These are phyloP conservation scores for Naumovozyma dairenensis DNA, from an alignment of 805 yeast genomes.

Conservation along the genomic window DNA sequence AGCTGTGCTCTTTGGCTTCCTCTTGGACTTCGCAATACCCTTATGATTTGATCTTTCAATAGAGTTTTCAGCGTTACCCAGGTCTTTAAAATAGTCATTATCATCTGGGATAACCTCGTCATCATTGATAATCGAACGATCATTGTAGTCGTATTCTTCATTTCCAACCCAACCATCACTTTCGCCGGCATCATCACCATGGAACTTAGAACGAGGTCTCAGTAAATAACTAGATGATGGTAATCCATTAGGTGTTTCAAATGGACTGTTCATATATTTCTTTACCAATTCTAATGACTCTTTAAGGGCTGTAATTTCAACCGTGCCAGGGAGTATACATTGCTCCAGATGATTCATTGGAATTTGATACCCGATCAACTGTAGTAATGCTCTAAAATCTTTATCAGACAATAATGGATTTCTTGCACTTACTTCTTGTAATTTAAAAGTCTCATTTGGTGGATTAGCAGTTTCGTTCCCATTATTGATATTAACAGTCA, in stretches of 20 bases:
- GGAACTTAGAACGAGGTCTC: constrained; percentile 7
- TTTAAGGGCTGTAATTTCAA: constrained; percentile 9
- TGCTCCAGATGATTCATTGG: constrained; percentile 12
- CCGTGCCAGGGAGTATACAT: constrained; percentile 14
- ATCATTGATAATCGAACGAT: constrained; percentile 14
- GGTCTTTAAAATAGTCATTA: constrained; percentile 21
- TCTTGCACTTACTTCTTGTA: background rate
- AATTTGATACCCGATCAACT: constrained; percentile 16
- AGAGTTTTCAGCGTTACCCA: constrained; percentile 6
- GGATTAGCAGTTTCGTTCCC: constrained; percentile 8
- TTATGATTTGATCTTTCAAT: constrained; percentile 7
- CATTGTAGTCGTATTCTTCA: constrained; percentile 16
- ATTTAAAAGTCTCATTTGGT: constrained; percentile 11
- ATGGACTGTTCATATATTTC: constrained; percentile 19
- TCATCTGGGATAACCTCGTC: constrained; percentile 9
- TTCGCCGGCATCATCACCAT: constrained; percentile 1
- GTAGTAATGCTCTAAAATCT: constrained; percentile 23
- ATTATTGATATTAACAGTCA: constrained; percentile 5
- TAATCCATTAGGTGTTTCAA: constrained; percentile 22
- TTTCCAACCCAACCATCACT: constrained; percentile 17
- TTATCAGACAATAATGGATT: constrained; percentile 15
- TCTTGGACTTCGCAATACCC: constrained; percentile 21
- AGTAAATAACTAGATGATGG: constrained; percentile 22
- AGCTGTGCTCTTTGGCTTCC: constrained; percentile 4
- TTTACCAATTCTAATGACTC: constrained; percentile 8